These are phyloP conservation scores for Bruguiera gymnorhiza DNA, from an alignment of 345 rosid species.

Conservation along the genomic window DNA sequence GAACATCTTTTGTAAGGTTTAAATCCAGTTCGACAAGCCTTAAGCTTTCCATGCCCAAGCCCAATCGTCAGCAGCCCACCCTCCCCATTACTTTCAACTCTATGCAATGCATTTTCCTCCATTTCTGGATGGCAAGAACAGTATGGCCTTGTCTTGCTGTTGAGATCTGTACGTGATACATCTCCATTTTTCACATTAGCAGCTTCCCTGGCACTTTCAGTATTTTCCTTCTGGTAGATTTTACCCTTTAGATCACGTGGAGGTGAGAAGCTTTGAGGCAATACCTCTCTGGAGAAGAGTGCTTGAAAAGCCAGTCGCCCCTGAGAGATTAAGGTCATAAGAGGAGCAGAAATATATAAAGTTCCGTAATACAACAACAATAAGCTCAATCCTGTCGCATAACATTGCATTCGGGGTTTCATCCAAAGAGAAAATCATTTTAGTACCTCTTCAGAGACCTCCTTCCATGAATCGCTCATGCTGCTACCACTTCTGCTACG, in stretches of 20 bases:
- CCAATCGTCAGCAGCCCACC: slow-evolving; percentile 51
- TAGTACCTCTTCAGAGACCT: slow-evolving; percentile 79
- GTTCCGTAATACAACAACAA: neutral
- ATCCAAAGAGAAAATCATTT: neutral
- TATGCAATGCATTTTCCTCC: slow-evolving; percentile 29
- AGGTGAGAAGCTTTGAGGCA: slow-evolving; percentile 93
- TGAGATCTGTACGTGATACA: slow-evolving; percentile 49
- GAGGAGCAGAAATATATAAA: neutral
- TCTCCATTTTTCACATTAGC: slow-evolving; percentile 29
- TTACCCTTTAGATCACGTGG: slow-evolving; percentile 34
- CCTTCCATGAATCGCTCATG: slow-evolving; percentile 70
- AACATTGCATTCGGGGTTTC: neutral
- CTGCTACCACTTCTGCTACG: slow-evolving; percentile 56
- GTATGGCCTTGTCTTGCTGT: slow-evolving; percentile 25
- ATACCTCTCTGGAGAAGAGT: slow-evolving; percentile 70
- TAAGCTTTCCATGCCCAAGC: slow-evolving; percentile 51
- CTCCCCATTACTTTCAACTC: slow-evolving; percentile 29
- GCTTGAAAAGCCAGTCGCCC: slow-evolving; percentile 94
- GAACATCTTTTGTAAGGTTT: slow-evolving; percentile 94
- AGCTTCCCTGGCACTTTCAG: slow-evolving; percentile 36
- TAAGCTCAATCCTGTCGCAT: neutral
- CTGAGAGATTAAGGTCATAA: slow-evolving; percentile 31
- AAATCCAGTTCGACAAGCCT: slow-evolving; percentile 68
- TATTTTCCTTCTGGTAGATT: slow-evolving; percentile 20
- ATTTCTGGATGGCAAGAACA: slow-evolving; percentile 33